Base-by-base conservation (phyloP, 2,329 filamentous ascomycete species). In the Diplodia mutila region DNA sequence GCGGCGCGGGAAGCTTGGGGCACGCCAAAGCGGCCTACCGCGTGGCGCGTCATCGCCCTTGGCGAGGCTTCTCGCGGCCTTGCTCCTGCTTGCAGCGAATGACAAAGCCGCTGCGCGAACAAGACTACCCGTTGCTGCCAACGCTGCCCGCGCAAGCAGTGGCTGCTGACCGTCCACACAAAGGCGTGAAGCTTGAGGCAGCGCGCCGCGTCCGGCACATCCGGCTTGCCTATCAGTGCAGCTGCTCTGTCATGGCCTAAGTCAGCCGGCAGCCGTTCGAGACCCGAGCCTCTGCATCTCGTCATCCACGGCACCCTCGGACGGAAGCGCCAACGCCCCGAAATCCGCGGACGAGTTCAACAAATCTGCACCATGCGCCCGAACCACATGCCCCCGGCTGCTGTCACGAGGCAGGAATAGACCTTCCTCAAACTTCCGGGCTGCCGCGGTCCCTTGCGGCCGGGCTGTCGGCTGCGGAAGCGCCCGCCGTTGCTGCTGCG, bases 51-150 rank as follows among this genome's bases (percentile, higher is more conserved):
- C 57, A 61, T 61, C 18, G 37, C 39, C 14, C 57, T 61, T 49
- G 57, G 57, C 57, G 57, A 61, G 42, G 57, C 57, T 61, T 61
- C 57, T 61, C 57, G 34, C 11, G 34, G 55, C 39, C 55, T 23
- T 57, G 32, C 37, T 27, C 54, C 55, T 16, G 57, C 32, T 48
- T 32, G 39, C 57, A 32, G 42, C 25, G 48, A 61, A 32, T 48
- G 25, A 48, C 52, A 34, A 54, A 54, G 52, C 52, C 14, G 52
- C 52, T 34, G 18, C 42, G 18, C 42, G n/a, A n/a, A n/a, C n/a
- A n/a, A n/a, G n/a, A n/a, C n/a, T 6, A 6, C 37, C 55, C 37
- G 55, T 59, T 18, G 18, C 57, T 61, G 57, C 39, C 57, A 34
- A 61, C 18, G 25, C 8, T 25, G 2, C 14, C 25, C 25, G 52